Conservation (phyloP, 345 rosid genomes). For the Durio zibethinus region DNA sequence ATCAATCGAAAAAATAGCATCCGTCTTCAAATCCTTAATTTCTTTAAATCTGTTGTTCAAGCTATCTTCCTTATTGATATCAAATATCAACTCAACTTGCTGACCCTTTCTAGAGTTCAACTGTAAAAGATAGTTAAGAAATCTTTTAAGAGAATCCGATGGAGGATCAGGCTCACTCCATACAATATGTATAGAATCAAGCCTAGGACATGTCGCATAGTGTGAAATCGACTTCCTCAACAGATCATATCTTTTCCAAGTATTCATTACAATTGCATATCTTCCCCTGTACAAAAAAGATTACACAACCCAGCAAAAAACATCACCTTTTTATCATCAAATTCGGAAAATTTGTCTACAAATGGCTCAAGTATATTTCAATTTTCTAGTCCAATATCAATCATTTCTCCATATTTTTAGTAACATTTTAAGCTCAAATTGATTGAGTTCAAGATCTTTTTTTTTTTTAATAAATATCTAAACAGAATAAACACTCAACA, state of each 20-base stretch:
- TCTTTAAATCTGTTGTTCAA: conserved; percentile 93
- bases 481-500: not conserved
- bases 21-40: conserved; percentile 65
- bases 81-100: conserved; percentile 58
- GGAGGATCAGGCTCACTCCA: conserved; percentile 99
- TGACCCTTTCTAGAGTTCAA: conserved; percentile 45
- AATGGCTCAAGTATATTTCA: not conserved
- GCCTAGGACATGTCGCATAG: conserved; percentile 65
- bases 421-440: not conserved
- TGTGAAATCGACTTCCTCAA: conserved; percentile 82
- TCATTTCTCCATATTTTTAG: not conserved
- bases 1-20: conserved; percentile 88
- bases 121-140: conserved; percentile 39
- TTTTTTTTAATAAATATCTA: not conserved
- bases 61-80: conserved; percentile 81
- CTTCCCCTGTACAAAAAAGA: conserved; percentile 52
- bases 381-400: not conserved
- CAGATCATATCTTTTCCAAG: conserved; percentile 96
- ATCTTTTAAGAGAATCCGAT: conserved; percentile 55
- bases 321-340: not conserved
- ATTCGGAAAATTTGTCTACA: not conserved
- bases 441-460: not conserved
- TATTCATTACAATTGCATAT: conserved; percentile 76
- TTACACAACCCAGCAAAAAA: not conserved
- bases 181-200: conserved; percentile 81